phyloP scores from a whole-genome alignment of 805 yeast species.

The Wickerhamomyces chambardii region DNA sequence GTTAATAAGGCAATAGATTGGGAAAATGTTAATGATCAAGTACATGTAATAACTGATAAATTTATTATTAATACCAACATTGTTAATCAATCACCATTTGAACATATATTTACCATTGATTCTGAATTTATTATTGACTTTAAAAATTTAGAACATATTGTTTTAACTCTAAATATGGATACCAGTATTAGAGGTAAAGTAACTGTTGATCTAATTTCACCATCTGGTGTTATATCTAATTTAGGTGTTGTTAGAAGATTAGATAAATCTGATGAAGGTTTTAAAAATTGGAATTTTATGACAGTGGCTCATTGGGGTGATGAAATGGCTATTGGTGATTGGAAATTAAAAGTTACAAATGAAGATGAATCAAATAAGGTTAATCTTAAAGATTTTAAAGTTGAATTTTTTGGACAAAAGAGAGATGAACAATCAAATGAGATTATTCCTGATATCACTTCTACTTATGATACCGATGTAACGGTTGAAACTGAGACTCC shows the following conservation, averaged over 20 bases:
- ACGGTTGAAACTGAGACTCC: not conserved
- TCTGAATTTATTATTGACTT: slow-evolving; percentile 48
- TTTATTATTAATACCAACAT: slow-evolving; percentile 14
- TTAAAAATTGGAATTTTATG: slow-evolving; percentile 84
- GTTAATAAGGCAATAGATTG: slow-evolving; percentile 68
- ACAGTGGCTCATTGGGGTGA: slow-evolving; percentile 99
- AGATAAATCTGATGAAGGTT: slow-evolving; percentile 54
- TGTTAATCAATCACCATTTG: slow-evolving; percentile 16
- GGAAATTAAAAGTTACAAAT: slow-evolving; percentile 65
- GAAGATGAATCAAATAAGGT: slow-evolving; percentile 26
- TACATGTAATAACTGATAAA: slow-evolving; percentile 43
- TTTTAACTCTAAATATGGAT: slow-evolving; percentile 66
- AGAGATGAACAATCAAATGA: slow-evolving; percentile 23
- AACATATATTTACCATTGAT: slow-evolving; percentile 35
- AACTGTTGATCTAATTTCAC: slow-evolving; percentile 58
- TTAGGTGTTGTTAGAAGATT: slow-evolving; percentile 58
- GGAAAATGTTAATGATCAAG: slow-evolving; percentile 85
- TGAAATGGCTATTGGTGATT: slow-evolving; percentile 67
- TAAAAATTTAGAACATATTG: slow-evolving; percentile 76
- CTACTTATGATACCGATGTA: not conserved
- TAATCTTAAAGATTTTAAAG: slow-evolving; percentile 58
- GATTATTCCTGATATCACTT: not conserved
- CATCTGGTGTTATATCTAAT: slow-evolving; percentile 63
- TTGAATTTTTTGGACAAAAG: slow-evolving; percentile 75
- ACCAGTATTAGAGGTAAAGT: slow-evolving; percentile 64